phyloP scores from a whole-genome alignment of 371 early-diverging fungal genomes.

The Rhizopus microsporus region DNA sequence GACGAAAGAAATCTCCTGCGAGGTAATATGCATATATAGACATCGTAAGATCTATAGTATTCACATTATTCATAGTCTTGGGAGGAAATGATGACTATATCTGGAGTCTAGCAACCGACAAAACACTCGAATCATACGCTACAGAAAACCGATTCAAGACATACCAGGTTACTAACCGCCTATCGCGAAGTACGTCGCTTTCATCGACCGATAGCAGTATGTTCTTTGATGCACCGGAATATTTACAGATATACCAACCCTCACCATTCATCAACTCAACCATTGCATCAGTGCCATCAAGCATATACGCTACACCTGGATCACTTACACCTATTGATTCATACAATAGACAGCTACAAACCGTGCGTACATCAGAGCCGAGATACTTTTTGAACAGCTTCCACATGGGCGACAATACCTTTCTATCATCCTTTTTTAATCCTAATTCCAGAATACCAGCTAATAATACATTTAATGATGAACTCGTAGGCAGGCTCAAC shows the following conservation, averaged over 20 bases:
- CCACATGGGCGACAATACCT: constrained; percentile 40
- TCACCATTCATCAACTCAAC: constrained; percentile 6
- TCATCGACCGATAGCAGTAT: constrained; percentile 23
- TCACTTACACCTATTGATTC: constrained; percentile 26
- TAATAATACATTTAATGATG: constrained; percentile 13
- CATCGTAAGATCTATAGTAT: background rate
- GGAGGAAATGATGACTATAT: constrained; percentile 43
- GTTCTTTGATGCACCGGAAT: constrained; percentile 42
- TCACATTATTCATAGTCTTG: constrained; percentile 24
- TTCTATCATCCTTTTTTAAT: constrained; percentile 38
- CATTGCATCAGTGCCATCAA: constrained; percentile 18
- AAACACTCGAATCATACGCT: constrained; percentile 39
- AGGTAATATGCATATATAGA: constrained; percentile 21
- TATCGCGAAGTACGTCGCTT: constrained; percentile 25
- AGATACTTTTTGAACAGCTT: constrained; percentile 34
- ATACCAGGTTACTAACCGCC: background rate
- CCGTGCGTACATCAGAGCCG: constrained; percentile 16
- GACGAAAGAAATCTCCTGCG: constrained; percentile 29
- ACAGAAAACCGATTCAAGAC: constrained; percentile 16
- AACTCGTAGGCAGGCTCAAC: constrained; percentile 16
- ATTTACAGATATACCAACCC: constrained; percentile 1
- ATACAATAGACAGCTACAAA: constrained; percentile 11
- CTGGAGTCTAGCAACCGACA: constrained; percentile 44
- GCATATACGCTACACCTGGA: constrained; percentile 35
- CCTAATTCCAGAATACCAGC: background rate